Conservation (phyloP, 1,139 yeast genomes). For the Meyerozyma smithsonii region DNA sequence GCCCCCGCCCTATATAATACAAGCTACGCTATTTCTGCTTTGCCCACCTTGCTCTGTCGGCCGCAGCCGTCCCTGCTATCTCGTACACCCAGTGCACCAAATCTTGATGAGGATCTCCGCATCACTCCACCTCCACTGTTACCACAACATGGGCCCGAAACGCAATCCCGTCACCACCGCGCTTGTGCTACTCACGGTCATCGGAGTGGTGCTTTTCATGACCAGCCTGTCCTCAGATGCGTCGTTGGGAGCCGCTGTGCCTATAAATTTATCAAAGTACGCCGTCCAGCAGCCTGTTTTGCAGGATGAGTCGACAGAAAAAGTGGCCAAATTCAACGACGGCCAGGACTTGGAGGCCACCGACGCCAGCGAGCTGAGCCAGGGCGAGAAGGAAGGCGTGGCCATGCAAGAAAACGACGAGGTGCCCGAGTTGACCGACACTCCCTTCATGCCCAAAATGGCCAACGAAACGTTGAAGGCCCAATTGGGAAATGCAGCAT, state of each 20-base stretch:
- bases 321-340: background rate
- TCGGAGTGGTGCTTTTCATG: conserved; percentile 25
- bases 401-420: background rate
- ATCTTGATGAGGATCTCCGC: background rate
- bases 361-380: background rate
- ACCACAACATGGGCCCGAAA: background rate
- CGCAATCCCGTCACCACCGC: conserved; percentile 25
- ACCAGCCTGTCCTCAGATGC: conserved; percentile 15
- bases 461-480: conserved; percentile 58
- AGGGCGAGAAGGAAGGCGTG: background rate
- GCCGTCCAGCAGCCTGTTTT: background rate
- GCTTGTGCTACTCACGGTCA: conserved; percentile 18
- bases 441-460: conserved; percentile 86
- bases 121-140: background rate
- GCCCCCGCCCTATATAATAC: background rate
- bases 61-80: no score
- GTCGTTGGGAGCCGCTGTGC: conserved; percentile 22
- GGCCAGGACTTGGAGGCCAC: background rate
- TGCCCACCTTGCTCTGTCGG: background rate
- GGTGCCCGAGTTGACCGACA: conserved; percentile 26
- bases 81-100: background rate
- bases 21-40: background rate
- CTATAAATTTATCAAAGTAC: conserved; percentile 14
- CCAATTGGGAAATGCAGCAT: conserved; percentile 81
- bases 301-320: background rate